Conservation (phyloP, 2,329 filamentous ascomycete genomes). For the Neofusicoccum laricinum region DNA sequence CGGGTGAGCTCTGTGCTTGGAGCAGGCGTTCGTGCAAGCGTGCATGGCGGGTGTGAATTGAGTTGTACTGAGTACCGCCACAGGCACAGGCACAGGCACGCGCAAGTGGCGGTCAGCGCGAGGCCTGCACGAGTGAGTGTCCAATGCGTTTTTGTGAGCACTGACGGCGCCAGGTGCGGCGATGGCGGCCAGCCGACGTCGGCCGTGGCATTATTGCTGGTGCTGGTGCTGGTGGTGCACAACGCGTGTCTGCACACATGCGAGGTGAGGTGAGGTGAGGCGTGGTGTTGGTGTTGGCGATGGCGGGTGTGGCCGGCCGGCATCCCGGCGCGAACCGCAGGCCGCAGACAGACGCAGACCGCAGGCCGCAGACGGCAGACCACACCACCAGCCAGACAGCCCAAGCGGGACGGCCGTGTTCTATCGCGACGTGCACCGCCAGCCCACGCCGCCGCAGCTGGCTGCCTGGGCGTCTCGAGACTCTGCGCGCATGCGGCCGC, state of each 20-base stretch:
- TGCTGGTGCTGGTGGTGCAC: not conserved
- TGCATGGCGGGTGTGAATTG: not conserved
- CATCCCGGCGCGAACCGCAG: not conserved
- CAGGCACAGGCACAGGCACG: not conserved
- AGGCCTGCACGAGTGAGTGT: too few relatives aligned
- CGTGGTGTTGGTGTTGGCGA: not conserved
- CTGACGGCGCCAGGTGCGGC: not conserved
- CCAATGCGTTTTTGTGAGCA: not conserved
- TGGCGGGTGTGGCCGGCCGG: not conserved
- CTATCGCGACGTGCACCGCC: not conserved
- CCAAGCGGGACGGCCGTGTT: not conserved
- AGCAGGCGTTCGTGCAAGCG: not conserved
- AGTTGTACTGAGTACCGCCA: not conserved
- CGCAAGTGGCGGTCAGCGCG: conserved; percentile 6
- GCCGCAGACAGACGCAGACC: too few relatives aligned
- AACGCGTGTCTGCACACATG: conserved; percentile 21
- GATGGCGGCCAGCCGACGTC: not conserved
- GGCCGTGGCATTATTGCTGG: not conserved
- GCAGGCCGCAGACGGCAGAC: too few relatives aligned
- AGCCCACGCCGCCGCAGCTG: not conserved
- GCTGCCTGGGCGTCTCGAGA: not conserved
- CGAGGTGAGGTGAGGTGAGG: not conserved
- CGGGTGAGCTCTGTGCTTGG: conserved; percentile 1
- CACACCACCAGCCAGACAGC: not conserved
- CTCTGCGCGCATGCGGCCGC: too few relatives aligned